phyloP scores from a whole-genome alignment of 2,329 filamentous ascomycete genomes.

The Capronia americana region DNA sequence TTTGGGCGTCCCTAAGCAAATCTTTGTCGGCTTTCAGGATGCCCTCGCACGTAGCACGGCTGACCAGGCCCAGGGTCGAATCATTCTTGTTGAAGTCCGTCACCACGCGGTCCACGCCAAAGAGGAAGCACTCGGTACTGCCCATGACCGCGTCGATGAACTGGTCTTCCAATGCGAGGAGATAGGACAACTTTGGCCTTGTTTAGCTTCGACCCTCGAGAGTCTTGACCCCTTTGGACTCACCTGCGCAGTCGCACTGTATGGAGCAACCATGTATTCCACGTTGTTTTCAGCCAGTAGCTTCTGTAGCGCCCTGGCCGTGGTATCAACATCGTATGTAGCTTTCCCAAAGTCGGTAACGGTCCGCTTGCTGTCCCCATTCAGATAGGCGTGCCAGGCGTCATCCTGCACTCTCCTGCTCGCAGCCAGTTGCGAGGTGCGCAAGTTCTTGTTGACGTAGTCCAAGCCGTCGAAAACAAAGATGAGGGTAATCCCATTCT shows the following conservation, averaged over 20 bases:
- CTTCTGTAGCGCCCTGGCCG: constrained; percentile 78
- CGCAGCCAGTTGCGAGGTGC: constrained; percentile 61
- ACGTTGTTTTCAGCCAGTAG: constrained; percentile 73
- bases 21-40: constrained; percentile 46
- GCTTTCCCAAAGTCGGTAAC: constrained; percentile 86
- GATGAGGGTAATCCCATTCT: constrained; percentile 73
- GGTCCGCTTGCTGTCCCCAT: constrained; percentile 71
- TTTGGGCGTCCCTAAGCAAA: constrained; percentile 69
- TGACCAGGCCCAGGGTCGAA: constrained; percentile 66
- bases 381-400: constrained; percentile 88
- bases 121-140: constrained; percentile 82
- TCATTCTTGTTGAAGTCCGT: constrained; percentile 62
- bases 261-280: constrained; percentile 82
- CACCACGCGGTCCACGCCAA: constrained; percentile 79
- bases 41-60: constrained; percentile 73
- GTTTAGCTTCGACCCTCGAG: constrained; percentile 9
- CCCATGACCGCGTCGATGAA: constrained; percentile 79
- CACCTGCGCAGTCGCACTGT: constrained; percentile 86
- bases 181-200: constrained; percentile 67
- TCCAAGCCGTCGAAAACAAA: constrained; percentile 94
- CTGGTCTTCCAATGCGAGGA: constrained; percentile 64
- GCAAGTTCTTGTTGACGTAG: constrained; percentile 75
- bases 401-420: constrained; percentile 72
- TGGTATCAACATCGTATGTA: constrained; percentile 58
- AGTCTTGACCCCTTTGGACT: constrained; percentile 39